Evolutionary conservation across 495 filamentous ascomycete species (phyloP).

Genomic region (Aspergillus coremiiformis): DNA sequence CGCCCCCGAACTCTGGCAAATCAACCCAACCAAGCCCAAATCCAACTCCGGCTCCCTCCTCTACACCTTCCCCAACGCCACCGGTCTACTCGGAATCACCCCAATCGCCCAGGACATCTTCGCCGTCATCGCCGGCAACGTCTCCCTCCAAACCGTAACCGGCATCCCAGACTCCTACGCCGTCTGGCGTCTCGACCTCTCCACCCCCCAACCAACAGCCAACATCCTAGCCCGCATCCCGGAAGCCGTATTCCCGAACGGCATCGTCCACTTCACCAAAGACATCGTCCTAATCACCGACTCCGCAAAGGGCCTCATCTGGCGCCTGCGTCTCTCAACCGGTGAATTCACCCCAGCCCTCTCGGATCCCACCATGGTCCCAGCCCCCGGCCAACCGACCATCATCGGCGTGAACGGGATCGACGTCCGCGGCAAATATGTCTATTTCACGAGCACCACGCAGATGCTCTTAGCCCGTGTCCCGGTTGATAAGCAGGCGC

Average conservation of each 20-base stretch:
- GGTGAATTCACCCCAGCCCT: slow-evolving; percentile 27
- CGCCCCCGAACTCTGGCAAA: slow-evolving; percentile 32
- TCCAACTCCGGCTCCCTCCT: slow-evolving; percentile 18
- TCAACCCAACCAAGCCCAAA: slow-evolving; percentile 20
- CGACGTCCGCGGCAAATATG: slow-evolving; percentile 17
- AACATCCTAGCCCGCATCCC: slow-evolving; percentile 30
- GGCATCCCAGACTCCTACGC: slow-evolving; percentile 29
- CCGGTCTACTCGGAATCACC: slow-evolving; percentile 36
- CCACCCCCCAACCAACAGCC: background rate
- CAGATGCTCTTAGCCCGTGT: slow-evolving; percentile 28
- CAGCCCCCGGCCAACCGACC: slow-evolving; percentile 19
- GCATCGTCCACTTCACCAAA: slow-evolving; percentile 25
- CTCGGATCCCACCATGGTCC: slow-evolving; percentile 16
- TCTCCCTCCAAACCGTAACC: slow-evolving; percentile 20
- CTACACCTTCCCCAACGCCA: slow-evolving; percentile 26
- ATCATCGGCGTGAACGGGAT: slow-evolving; percentile 34
- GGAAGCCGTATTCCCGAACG: slow-evolving; percentile 33
- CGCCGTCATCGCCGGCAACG: slow-evolving; percentile 34
- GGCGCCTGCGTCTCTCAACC: slow-evolving; percentile 26
- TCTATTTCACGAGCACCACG: slow-evolving; percentile 36
- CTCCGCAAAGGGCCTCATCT: slow-evolving; percentile 26
- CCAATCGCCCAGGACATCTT: slow-evolving; percentile 36
- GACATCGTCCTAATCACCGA: slow-evolving; percentile 34
- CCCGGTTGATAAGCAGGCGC: slow-evolving; percentile 21
- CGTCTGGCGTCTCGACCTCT: slow-evolving; percentile 34